A percentile compares a stretch with the other conserved stretches of the same genome.
phyloP scores from a whole-genome alignment of 345 rosid species.

The Hibiscus syriacus region DNA sequence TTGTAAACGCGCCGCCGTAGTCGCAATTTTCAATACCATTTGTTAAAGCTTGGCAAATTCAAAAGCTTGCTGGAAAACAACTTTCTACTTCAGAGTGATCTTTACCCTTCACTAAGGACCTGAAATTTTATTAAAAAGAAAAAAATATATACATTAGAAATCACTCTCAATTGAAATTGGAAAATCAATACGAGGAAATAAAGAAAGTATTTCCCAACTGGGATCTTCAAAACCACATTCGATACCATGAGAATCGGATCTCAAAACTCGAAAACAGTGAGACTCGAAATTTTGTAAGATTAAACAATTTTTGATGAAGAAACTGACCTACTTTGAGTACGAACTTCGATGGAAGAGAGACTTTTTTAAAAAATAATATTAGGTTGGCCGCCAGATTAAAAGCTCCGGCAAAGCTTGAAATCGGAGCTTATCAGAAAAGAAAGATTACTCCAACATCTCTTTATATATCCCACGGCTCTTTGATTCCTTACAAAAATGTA shows the following conservation, averaged over 20 bases:
- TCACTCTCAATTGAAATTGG: conserved; percentile 26
- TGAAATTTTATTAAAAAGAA: not conserved
- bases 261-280: conserved; percentile 14
- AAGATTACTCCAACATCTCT: not conserved
- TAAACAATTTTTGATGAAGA: not conserved
- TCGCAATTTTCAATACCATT: conserved; percentile 67
- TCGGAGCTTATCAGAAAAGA: conserved; percentile 3
- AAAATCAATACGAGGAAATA: not conserved
- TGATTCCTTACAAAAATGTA: not conserved
- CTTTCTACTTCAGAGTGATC: not conserved
- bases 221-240: conserved; percentile 3
- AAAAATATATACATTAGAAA: not conserved
- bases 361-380: not conserved
- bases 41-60: not conserved
- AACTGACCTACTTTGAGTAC: conserved; percentile 14
- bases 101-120: conserved; percentile 5
- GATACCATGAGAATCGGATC: conserved; percentile 27
- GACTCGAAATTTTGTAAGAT: not conserved
- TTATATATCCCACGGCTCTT: not conserved
- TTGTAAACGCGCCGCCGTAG: conserved; percentile 37
- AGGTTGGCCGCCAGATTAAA: conserved; percentile 4
- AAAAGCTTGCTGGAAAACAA: not conserved
- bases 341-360: not conserved
- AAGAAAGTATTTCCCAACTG: not conserved
- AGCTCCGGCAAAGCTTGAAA: conserved; percentile 17